phyloP scores from a whole-genome alignment of 768 basidiomycete species.

The Artomyces pyxidatus region DNA sequence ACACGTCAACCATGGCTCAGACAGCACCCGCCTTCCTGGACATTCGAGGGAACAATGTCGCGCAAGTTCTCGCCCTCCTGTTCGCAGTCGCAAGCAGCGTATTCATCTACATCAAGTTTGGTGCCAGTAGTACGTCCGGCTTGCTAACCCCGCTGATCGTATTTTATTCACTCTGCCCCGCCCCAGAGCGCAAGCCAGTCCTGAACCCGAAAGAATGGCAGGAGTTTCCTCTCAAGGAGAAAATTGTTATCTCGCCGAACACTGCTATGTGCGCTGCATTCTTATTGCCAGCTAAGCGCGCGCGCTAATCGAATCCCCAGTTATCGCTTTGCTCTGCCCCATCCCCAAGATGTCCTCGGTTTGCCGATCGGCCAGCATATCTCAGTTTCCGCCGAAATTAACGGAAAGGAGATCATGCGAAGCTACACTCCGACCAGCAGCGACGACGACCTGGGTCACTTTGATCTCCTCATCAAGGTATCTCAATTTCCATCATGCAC shows the following conservation, averaged over 20 bases:
- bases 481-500: neutral
- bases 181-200: conserved; percentile 55
- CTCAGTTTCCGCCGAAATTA: conserved; percentile 80
- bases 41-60: conserved; percentile 24
- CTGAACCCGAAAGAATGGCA: conserved; percentile 74
- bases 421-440: conserved; percentile 95
- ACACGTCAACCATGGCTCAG: conserved; percentile 8
- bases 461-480: conserved; percentile 97
- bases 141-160: neutral
- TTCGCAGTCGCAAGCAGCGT: conserved; percentile 41
- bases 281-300: neutral
- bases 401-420: conserved; percentile 83
- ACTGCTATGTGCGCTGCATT: conserved; percentile 74
- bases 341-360: conserved; percentile 69
- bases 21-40: conserved; percentile 19
- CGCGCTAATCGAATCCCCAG: too few relatives aligned
- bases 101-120: conserved; percentile 46
- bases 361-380: conserved; percentile 98
- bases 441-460: conserved; percentile 88
- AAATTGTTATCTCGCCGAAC: conserved; percentile 84
- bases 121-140: conserved; percentile 26
- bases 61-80: conserved; percentile 45
- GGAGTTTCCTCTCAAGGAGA: conserved; percentile 72
- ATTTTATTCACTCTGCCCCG: conserved; percentile 3
- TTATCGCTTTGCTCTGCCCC: conserved; percentile 86